A percentile compares a stretch with the other conserved stretches of the same genome.
These are phyloP conservation scores for Bipolaris sorokiniana DNA, from an alignment of 2,329 filamentous ascomycete species.

Conservation along the genomic window DNA sequence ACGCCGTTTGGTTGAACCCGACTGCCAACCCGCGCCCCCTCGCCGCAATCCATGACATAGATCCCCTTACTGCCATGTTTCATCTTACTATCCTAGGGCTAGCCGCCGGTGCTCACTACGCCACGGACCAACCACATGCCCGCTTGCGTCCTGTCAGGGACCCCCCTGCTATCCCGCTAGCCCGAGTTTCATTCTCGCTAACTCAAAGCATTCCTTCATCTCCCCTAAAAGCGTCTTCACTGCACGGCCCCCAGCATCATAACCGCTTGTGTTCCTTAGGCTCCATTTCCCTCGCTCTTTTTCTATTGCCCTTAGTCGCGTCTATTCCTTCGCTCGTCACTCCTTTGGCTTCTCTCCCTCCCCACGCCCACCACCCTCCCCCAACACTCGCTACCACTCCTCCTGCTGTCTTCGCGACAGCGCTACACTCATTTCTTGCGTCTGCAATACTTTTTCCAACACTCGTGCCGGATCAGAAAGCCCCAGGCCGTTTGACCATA, in stretches of 20 bases:
- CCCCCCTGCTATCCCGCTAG: slow-evolving; percentile 29
- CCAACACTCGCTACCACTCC: slow-evolving; percentile 35
- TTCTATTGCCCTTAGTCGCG: slow-evolving; percentile 25
- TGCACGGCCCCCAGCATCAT: slow-evolving; percentile 34
- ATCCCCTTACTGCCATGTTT: slow-evolving; percentile 43
- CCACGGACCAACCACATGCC: slow-evolving; percentile 29
- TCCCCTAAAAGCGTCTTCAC: slow-evolving; percentile 34
- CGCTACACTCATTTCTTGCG: slow-evolving; percentile 38
- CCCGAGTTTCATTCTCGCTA: slow-evolving; percentile 45
- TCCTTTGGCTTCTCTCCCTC: slow-evolving; percentile 27
- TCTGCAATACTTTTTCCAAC: slow-evolving; percentile 24
- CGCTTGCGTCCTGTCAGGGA: slow-evolving; percentile 7
- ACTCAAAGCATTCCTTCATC: slow-evolving; percentile 49
- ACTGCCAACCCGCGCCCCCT: slow-evolving; percentile 7
- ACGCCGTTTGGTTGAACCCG: background rate
- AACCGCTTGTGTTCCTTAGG: slow-evolving; percentile 30
- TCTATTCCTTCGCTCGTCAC: slow-evolving; percentile 40
- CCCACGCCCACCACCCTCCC: background rate
- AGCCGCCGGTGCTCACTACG: slow-evolving; percentile 27
- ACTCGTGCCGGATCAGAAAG: slow-evolving; percentile 8
- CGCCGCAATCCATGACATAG: slow-evolving; percentile 8
- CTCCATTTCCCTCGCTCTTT: slow-evolving; percentile 22
- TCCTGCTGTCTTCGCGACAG: slow-evolving; percentile 22
- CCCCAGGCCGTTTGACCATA: background rate
- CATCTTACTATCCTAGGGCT: slow-evolving; percentile 34